Base-by-base conservation (phyloP, 805 yeast species). In the Teunomyces atbi region DNA sequence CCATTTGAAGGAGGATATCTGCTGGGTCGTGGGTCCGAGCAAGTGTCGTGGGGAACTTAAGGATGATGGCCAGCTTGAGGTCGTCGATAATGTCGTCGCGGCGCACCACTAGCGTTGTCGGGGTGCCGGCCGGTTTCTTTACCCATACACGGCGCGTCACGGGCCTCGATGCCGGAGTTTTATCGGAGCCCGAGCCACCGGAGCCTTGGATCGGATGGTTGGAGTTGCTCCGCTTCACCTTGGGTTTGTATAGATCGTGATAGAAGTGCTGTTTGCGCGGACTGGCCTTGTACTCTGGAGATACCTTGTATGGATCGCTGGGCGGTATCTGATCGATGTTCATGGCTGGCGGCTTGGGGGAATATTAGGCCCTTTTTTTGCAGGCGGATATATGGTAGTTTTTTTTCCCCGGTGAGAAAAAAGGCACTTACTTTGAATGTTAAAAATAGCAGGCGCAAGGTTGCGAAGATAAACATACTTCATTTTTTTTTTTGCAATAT, bases 81-180 rank as follows among this genome's bases (percentile, higher is more conserved):
- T 92, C 96, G 62, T 91, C 98, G 4, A 91, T 77, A 1, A 90
- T 75, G 58, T 87, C 92, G 16, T 64, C 59, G 26, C 80, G 80
- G 13, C 73, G 71, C 15, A 87, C 84, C 47, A 73, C 60, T 5
- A 91, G 65, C 1, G 95, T 79, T 0, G 96, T 88, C 2, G 97
- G 86, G 13, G 73, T 74, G 1, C 80, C 80, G 18, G 66, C 64
- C 0, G 70, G 66, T 34, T 75, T 64, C 45, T 64, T 74, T 5
- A 82, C 77, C 88, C 88, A 82, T 1, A 82, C 74, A 42, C 88
- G 59, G 52, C 37, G 42, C 20, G 26, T 18, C 12, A 11, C 8
- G 16, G 69, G 33, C 6, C 15, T 11, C 5, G 38, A 7, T 4
- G 15, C 11, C 16, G 19, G 11, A 10, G 39, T 3, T 19, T 10